Conservation (phyloP, 1,284 basidiomycete species). For the Coniophora puteana region DNA sequence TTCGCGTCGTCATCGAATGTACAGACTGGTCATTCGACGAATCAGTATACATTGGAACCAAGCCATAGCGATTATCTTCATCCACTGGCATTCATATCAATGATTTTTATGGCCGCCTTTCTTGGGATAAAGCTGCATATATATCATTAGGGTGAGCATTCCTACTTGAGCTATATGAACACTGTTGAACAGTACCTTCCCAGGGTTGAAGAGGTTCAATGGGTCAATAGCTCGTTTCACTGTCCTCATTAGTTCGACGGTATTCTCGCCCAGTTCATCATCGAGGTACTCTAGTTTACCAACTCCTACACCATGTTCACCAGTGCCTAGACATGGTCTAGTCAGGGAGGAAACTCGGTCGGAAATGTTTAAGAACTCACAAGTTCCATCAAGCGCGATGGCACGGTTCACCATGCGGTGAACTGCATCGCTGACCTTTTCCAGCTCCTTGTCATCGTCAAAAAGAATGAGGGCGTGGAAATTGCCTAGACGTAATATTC, state of each 20-base stretch:
- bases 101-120: too few species aligned
- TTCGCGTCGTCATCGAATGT: too few species aligned
- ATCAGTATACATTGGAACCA: too few species aligned
- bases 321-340: slow-evolving; percentile 39
- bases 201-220: slow-evolving; percentile 75
- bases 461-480: slow-evolving; percentile 75
- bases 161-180: too few species aligned
- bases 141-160: too few species aligned
- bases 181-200: slow-evolving; percentile 61
- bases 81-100: too few species aligned
- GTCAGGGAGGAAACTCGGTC: slow-evolving; percentile 26
- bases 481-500: slow-evolving; percentile 34
- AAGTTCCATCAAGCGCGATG: slow-evolving; percentile 69
- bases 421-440: slow-evolving; percentile 53
- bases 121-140: too few species aligned
- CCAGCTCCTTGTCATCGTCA: slow-evolving; percentile 55
- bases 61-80: too few species aligned
- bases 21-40: too few species aligned
- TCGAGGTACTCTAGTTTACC: slow-evolving; percentile 74
- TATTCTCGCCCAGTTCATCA: slow-evolving; percentile 74
- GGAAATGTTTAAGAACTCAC: slow-evolving; percentile 33
- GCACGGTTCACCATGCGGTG: slow-evolving; percentile 68
- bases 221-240: slow-evolving; percentile 79
- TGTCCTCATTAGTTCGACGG: slow-evolving; percentile 76
- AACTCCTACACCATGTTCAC: slow-evolving; percentile 72